A percentile compares a stretch with the other conserved stretches of the same genome.
Conservation (phyloP, 306 rosid species). For the Malus orientalis region DNA sequence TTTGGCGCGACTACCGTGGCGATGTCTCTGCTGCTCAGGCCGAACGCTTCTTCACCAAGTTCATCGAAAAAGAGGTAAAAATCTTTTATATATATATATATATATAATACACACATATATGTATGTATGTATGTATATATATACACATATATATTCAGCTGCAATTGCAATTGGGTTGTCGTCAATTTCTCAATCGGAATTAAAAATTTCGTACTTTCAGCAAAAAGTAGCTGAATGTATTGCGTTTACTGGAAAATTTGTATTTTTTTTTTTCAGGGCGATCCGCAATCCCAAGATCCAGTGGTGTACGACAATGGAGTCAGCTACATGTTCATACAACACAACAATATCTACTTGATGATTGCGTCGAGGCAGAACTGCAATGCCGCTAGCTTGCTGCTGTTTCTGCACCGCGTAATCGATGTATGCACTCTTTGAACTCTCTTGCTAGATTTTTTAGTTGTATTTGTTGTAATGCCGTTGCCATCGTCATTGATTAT, state of each 20-base stretch:
- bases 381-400: constrained; percentile 71
- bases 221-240: neutral
- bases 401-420: constrained; percentile 66
- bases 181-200: neutral
- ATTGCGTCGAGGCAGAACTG: constrained; percentile 74
- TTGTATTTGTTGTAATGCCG: neutral
- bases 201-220: neutral
- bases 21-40: constrained; percentile 74
- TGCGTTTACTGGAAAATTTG: neutral
- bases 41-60: constrained; percentile 85
- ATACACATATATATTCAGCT: neutral
- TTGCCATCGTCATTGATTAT: neutral
- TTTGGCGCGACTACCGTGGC: constrained; percentile 91
- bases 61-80: constrained; percentile 68
- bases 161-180: neutral
- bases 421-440: constrained; percentile 31
- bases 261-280: constrained; percentile 31
- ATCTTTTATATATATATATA: neutral
- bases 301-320: constrained; percentile 75
- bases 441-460: neutral
- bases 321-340: constrained; percentile 71
- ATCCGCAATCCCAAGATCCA: constrained; percentile 76
- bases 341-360: constrained; percentile 72
- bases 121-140: too few relatives aligned
- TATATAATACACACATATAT: neutral